Base-by-base conservation (phyloP, 768 basidiomycete species). In the Boletus speciosus region DNA sequence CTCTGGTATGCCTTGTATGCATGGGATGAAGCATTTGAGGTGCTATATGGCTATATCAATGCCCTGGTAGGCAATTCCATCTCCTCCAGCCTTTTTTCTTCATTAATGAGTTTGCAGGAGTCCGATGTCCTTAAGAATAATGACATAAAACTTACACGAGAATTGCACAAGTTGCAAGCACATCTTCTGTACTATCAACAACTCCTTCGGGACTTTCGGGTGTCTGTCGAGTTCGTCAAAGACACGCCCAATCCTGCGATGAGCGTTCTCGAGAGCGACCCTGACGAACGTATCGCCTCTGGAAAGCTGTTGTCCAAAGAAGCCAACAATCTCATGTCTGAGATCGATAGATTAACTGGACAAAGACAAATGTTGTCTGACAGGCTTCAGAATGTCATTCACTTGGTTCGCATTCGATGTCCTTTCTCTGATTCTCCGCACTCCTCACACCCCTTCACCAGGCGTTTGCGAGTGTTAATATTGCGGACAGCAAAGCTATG, bases 1-100 rank as follows among this genome's bases (percentile, higher is more conserved):
- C 67, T 85, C 25, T 85, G 83, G 83, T 81, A 82, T 58, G 76
- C 80, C 0, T 58, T 83, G 6, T 84, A 84, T 62, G 77, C 80
- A 5, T 84, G 83, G 81, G 83, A 85, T 51, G 82, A 85, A 62
- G 73, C 79, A 1, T 72, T 84, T 19, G 82, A 83, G 56, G 64
- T 69, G 7, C 54, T 85, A 35, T 81, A 81, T 60, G 55, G 59
- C 5, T 78, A 84, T 57, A 77, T 84, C 21, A 78, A 75, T 43
- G 65, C 53, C 43, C 63, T 85, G 66, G 81, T 82, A 65, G 21
- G 78, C 15, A 9, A 35, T 27, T 15, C 39, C 11, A 6, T 49
- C 16, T 27, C 1, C 5, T 12, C 1, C 4, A 4, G 11, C 7
- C 2, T 21, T 25, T 25, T 19, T 11, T 36, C 16, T 36, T 6